Percentiles rank a stretch among this genome's conserved stretches.
Evolutionary conservation across 192 early-diverging fungal genomes (phyloP).

Genomic region (Linnemannia elongata): DNA sequence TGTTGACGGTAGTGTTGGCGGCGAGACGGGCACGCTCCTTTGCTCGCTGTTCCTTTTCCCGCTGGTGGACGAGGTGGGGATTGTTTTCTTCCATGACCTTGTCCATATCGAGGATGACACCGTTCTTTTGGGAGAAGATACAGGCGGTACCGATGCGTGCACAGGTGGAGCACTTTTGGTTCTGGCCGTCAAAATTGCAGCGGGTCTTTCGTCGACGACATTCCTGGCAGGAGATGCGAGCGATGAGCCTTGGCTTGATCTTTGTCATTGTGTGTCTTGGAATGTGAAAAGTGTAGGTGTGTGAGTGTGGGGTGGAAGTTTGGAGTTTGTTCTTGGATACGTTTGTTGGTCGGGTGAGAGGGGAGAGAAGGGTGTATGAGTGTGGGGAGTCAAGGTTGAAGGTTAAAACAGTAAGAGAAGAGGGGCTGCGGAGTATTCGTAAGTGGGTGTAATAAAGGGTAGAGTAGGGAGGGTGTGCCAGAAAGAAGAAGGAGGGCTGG

Average conservation of each 20-base stretch:
- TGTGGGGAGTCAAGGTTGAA: background rate
- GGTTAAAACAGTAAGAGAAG: background rate
- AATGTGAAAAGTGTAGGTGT: background rate
- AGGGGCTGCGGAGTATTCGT: background rate
- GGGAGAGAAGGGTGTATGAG: background rate
- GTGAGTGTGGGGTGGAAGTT: background rate
- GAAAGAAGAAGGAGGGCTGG: background rate
- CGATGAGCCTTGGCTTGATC: constrained; percentile 57
- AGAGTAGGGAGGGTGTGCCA: no score
- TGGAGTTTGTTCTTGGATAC: background rate
- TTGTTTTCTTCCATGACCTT: constrained; percentile 59
- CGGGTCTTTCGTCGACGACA: constrained; percentile 53
- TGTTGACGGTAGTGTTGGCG: background rate
- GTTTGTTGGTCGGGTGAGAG: no score
- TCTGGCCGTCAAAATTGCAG: constrained; percentile 55
- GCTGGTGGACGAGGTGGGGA: constrained; percentile 50
- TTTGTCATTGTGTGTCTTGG: constrained; percentile 34
- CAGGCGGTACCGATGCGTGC: constrained; percentile 49
- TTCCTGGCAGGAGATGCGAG: constrained; percentile 55
- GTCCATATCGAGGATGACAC: constrained; percentile 53
- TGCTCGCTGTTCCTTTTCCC: constrained; percentile 49
- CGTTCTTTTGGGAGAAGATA: constrained; percentile 57
- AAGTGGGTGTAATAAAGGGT: no score
- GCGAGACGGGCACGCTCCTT: constrained; percentile 35
- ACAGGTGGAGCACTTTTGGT: constrained; percentile 53